Conservation (phyloP, 78 protist genomes). For the Tieghemostelium lacteum region DNA sequence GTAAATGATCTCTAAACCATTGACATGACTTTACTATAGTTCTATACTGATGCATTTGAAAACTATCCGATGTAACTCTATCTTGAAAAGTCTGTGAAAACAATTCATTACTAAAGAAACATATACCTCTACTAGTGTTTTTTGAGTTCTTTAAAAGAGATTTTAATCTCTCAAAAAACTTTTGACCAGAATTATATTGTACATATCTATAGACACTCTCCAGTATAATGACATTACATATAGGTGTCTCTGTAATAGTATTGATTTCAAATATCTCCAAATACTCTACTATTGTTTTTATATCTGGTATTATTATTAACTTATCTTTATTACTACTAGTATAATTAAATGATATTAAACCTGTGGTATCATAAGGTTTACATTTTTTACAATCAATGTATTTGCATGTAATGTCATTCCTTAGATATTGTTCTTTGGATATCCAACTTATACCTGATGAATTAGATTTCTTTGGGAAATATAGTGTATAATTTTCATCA, state of each 20-base stretch:
- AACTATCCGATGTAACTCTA: not conserved
- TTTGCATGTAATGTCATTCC: constrained; percentile 30
- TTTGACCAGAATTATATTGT: constrained; percentile 60
- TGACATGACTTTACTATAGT: not conserved
- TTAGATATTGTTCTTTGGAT: constrained; percentile 59
- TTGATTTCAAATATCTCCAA: constrained; percentile 36
- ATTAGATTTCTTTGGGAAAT: constrained; percentile 30
- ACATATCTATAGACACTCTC: constrained; percentile 53
- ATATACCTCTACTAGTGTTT: not conserved
- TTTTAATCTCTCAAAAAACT: constrained; percentile 48
- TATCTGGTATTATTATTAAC: constrained; percentile 29
- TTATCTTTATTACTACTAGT: not conserved
- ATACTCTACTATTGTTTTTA: constrained; percentile 18
- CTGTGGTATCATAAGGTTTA: constrained; percentile 5
- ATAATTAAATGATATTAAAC: not conserved
- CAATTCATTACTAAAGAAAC: constrained; percentile 48
- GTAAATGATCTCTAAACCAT: constrained; percentile 37
- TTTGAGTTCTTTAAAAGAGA: not conserved
- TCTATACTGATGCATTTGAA: not conserved
- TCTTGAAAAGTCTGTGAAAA: constrained; percentile 11
- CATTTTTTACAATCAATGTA: constrained; percentile 13
- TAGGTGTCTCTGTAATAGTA: not conserved
- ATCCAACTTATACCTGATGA: constrained; percentile 18
- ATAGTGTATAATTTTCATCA: constrained; percentile 28
- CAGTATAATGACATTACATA: constrained; percentile 21